Evolutionary conservation across 2,329 filamentous ascomycete genomes (phyloP), one percentile per base, ranked within the genome.

Genomic region (Lachnellula cervina): DNA sequence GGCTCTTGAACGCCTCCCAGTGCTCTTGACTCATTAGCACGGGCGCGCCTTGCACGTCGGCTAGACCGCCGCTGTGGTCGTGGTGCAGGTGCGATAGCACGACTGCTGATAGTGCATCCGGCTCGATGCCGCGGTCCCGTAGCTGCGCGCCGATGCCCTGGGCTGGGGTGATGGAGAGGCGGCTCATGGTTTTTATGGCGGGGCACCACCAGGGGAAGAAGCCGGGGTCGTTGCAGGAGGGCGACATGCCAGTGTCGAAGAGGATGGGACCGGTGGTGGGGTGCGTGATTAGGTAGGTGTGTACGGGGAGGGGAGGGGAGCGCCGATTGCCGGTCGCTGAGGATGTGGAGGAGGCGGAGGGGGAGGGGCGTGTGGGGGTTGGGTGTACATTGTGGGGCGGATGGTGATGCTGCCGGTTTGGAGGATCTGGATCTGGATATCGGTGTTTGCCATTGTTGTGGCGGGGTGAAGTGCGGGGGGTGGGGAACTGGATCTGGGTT

Each of bases 21-120:
- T 72, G 69, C 42, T 69, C 64, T 5, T 59, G 55, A 44, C 60
- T 62, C 23, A 69, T 49, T 25, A 58, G 69, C 7, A 72, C 59
- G 5, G 68, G 67, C n/a, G 58, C 63, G 4, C 51, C 60, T 16
- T 59, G 40, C 14, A 71, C 49, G 37, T 70, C 58, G 16, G 37
- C 25, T 16, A 62, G 51, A 1, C 58, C 60, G n/a, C 66, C 67
- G 2, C 59, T 57, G 42, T 69, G 67, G 54, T 69, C 67, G 54
- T 69, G 59, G 54, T 70, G 68, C 9, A 70, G 55, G 52, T 70
- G 69, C 23, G 60, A 64, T 0, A 70, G 19, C 19, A 70, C 54
- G 25, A 69, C 60, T 23, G 64, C 64, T 54, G 69, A 64, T 5
- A 69, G 54, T 17, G 64, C 59, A n/a, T 52, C 55, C 0, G 64